Conservation (phyloP, 129 eudicot genomes). For the Flaveria brownii region DNA sequence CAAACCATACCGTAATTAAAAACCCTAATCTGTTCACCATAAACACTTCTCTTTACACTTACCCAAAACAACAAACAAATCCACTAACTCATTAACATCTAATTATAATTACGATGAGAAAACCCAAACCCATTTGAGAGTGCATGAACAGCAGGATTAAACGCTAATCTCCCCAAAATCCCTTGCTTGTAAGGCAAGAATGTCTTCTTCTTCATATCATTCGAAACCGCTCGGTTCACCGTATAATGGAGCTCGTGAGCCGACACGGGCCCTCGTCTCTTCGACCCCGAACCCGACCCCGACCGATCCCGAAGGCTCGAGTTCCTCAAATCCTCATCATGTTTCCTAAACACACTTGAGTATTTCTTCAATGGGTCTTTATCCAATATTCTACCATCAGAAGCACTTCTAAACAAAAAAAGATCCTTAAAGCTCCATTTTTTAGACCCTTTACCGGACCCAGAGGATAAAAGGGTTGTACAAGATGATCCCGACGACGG, state of each 20-base stretch:
- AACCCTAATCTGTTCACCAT: neutral
- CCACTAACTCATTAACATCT: neutral
- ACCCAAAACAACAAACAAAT: constrained; percentile 29
- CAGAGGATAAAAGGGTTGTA: constrained; percentile 31
- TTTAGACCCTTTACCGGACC: constrained; percentile 40
- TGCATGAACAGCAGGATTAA: constrained; percentile 73
- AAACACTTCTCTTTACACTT: constrained; percentile 20
- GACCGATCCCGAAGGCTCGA: constrained; percentile 38
- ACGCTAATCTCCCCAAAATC: constrained; percentile 67
- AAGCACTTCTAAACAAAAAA: constrained; percentile 82
- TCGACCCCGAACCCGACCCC: constrained; percentile 44
- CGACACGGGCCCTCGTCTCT: constrained; percentile 59
- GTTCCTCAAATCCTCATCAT: constrained; percentile 41
- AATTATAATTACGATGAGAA: constrained; percentile 35
- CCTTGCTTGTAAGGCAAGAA: constrained; percentile 94
- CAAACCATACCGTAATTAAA: too few relatives aligned
- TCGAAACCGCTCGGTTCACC: constrained; percentile 66
- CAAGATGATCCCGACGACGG: neutral
- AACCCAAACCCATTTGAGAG: constrained; percentile 72
- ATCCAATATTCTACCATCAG: constrained; percentile 79
- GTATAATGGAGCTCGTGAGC: constrained; percentile 90
- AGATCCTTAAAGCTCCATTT: constrained; percentile 78
- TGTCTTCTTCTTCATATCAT: constrained; percentile 82
- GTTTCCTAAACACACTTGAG: constrained; percentile 41
- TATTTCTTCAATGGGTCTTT: constrained; percentile 73